Conservation (phyloP, 768 basidiomycete genomes). For the Pleurotus tuoliensis region DNA sequence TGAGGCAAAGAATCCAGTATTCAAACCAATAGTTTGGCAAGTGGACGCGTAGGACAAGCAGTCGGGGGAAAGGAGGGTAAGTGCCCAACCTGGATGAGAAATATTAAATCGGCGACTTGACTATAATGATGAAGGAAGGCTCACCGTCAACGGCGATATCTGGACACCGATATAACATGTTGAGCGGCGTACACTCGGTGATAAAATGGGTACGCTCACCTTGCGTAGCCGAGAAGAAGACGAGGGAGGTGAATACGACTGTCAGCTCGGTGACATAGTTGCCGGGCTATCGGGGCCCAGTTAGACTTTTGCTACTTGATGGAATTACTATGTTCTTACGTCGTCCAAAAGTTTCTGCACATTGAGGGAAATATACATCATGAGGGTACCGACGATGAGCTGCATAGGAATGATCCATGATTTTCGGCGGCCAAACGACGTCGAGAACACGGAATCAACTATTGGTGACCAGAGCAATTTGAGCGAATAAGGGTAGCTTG, state of each 20-base stretch:
- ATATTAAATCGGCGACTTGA: neutral
- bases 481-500: slow-evolving; percentile 93
- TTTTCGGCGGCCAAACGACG: slow-evolving; percentile 87
- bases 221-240: slow-evolving; percentile 96
- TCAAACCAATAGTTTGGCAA: slow-evolving; percentile 96
- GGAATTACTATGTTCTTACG: slow-evolving; percentile 37
- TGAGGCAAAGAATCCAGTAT: slow-evolving; percentile 91
- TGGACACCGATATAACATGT: slow-evolving; percentile 27
- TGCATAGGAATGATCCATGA: slow-evolving; percentile 99
- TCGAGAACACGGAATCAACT: slow-evolving; percentile 85
- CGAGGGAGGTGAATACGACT: slow-evolving; percentile 80
- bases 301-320: slow-evolving; percentile 10
- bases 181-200: neutral
- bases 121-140: slow-evolving; percentile 12
- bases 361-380: slow-evolving; percentile 74
- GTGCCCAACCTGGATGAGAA: slow-evolving; percentile 59
- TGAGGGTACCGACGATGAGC: slow-evolving; percentile 76
- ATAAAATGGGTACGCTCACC: slow-evolving; percentile 41
- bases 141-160: slow-evolving; percentile 97
- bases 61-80: slow-evolving; percentile 85
- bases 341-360: slow-evolving; percentile 75
- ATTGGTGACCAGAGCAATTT: slow-evolving; percentile 98
- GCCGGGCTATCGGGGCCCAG: slow-evolving; percentile 56
- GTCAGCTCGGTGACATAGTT: slow-evolving; percentile 79
- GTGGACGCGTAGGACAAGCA: slow-evolving; percentile 96